Base-by-base conservation (phyloP, 163 green algal genomes). In the Prototheca cutis region DNA sequence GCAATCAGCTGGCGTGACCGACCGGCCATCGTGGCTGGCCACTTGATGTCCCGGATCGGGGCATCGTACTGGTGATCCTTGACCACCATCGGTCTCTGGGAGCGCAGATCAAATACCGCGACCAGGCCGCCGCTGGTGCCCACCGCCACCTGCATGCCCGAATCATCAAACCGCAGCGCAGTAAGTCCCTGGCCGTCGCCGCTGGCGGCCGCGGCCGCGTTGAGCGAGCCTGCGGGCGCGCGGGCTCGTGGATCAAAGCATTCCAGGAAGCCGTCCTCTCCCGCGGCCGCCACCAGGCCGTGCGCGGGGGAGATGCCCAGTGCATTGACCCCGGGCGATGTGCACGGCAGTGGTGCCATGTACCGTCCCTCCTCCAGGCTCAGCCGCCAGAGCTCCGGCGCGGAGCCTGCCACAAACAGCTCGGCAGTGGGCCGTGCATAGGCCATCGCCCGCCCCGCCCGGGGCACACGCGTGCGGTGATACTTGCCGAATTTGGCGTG, bases 31-130 rank as follows among this genome's bases (percentile, higher is more conserved):
- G 28, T 17, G 49, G 27, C 5, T 13, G 8, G 27, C 49, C 90
- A 97, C 67, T 94, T 93, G 76, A 98, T 87, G 82, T 95, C 83
- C 25, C 84, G 55, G 40, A 99, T 97, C 24, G 59, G 72, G 6
- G 70, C 62, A 30, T 84, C 86, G 40, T 94, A 94, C 87, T 96
- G 95, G 78, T 98, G 93, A 68, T 99, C 93, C 71, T 96, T 97
- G 7, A 89, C 75, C 4, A 86, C 34, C 59, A 93, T 62, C 8
- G 92, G 91, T 17, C 65, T 48, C 17, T 76, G 48, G 0, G 77
- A 87, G 21, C 93, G 80, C 59, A 99, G 73, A 74, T 99, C 93
- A 57, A 88, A 99, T 48, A 99, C 58, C 8, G 81, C 79, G 28
- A 99, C 91, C 59, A 90, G 45, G 19, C 93, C 93, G 27, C 65